phyloP scores from a whole-genome alignment of 2,329 filamentous ascomycete species.

The Monosporascus cannonballus region DNA sequence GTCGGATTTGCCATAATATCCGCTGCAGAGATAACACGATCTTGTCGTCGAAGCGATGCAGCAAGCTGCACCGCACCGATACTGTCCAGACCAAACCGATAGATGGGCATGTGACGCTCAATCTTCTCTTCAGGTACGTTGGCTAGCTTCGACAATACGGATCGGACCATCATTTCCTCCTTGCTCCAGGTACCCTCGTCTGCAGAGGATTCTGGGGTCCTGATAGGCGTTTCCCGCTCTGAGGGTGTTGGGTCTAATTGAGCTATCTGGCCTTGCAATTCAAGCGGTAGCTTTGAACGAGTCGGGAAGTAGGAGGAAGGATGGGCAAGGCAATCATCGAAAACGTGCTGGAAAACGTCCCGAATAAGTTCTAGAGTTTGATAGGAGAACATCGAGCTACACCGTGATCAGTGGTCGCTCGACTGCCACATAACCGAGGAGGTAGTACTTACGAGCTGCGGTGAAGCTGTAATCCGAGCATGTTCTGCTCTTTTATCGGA shows the following conservation, averaged over 20 bases:
- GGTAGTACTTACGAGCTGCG: conserved; percentile 40
- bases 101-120: conserved; percentile 62
- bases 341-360: conserved; percentile 21
- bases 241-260: conserved; percentile 17
- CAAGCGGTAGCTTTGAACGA: conserved; percentile 10
- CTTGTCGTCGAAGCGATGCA: conserved; percentile 54
- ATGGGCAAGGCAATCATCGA: conserved; percentile 21
- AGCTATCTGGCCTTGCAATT: conserved; percentile 11
- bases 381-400: conserved; percentile 18
- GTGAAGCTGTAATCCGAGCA: conserved; percentile 56
- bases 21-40: conserved; percentile 54
- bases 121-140: conserved; percentile 45
- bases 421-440: neutral
- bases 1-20: conserved; percentile 66
- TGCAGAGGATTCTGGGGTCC: conserved; percentile 3
- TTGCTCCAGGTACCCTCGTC: conserved; percentile 18
- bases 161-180: conserved; percentile 46
- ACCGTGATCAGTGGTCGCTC: conserved; percentile 6
- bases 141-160: conserved; percentile 54
- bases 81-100: conserved; percentile 84
- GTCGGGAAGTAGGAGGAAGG: conserved; percentile 23
- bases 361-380: conserved; percentile 15
- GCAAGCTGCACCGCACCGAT: conserved; percentile 81
- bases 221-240: neutral
- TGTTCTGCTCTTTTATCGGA: conserved; percentile 47